These are phyloP conservation scores for Jacaranda mimosifolia DNA, from an alignment of 257 asterid genomes.

Conservation along the genomic window DNA sequence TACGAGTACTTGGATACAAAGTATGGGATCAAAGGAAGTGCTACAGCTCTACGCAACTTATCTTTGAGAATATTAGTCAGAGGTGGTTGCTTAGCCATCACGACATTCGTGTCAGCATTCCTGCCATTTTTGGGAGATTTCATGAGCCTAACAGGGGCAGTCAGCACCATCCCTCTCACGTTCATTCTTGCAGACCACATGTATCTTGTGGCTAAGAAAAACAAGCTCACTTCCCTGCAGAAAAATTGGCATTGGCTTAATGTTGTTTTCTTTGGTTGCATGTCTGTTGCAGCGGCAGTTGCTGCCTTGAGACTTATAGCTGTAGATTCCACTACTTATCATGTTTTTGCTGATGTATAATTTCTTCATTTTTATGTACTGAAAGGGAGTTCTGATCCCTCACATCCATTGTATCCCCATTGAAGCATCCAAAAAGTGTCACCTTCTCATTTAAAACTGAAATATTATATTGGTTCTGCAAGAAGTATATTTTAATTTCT, in stretches of 20 bases:
- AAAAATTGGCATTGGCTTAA: conserved; percentile 95
- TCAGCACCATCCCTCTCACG: conserved; percentile 91
- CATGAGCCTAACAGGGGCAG: conserved; percentile 98
- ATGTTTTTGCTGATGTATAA: conserved; percentile 81
- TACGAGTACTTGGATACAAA: conserved; percentile 89
- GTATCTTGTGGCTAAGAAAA: conserved; percentile 78
- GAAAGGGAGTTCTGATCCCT: background rate
- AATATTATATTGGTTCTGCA: too few relatives aligned
- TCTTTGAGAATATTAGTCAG: conserved; percentile 73
- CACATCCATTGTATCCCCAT: conserved; percentile 5
- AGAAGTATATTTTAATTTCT: too few relatives aligned
- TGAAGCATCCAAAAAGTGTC: background rate
- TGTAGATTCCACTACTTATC: conserved; percentile 67
- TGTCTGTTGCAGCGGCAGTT: conserved; percentile 59
- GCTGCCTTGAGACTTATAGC: conserved; percentile 78
- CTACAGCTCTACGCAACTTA: conserved; percentile 69
- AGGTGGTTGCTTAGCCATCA: conserved; percentile 76
- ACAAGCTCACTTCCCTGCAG: conserved; percentile 56
- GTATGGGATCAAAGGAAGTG: conserved; percentile 72
- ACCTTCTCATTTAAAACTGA: too few relatives aligned
- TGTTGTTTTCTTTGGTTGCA: conserved; percentile 55
- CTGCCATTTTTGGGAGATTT: conserved; percentile 94
- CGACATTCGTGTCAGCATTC: conserved; percentile 79
- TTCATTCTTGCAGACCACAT: conserved; percentile 97
- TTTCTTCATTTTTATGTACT: background rate